Evolutionary conservation across 306 rosid species (phyloP), one percentile per base, ranked within the genome.

Genomic region (Spatholobus suberectus): DNA sequence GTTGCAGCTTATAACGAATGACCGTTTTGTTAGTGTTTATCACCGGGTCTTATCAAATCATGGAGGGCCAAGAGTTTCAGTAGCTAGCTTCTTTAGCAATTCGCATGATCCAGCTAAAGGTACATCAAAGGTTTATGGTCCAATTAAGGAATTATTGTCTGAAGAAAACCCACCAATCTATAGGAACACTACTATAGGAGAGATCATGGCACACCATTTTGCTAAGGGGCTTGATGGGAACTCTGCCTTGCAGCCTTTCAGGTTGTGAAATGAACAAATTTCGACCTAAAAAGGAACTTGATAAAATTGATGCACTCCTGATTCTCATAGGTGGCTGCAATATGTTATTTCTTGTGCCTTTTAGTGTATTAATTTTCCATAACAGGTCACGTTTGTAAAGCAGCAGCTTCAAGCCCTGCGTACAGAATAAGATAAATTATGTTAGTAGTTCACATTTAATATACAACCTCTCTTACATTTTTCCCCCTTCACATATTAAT

Each of bases 161-260:
- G 85, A 85, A 57, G 79, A 85, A 34, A 82, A 85, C 29, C 89
- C 90, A n/a, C 86, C 90, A 6, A 65, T 77, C 12, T 91, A 88
- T 21, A 77, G 67, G 71, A 84, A 59, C 6, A 84, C 46, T 1
- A 78, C 83, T 1, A 2, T 79, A 5, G 46, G 27, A 21, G 90
- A 85, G 0, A 83, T 73, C 34, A 23, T 70, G 27, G 17, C 32
- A 6, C 70, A 70, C 37, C 61, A 58, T 79, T 20, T 6, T 8
- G 7, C 70, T 0, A 81, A 84, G 79, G 88, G 88, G 0, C 74
- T 82, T 29, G 83, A 88, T 59, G 92, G 90, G 17, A 84, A 17
- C 44, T 46, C 75, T n/a, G 43, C 83, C 58, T 72, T 90, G 34
- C 23, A 47, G 26, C 34, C 78, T 67, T 90, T 88, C 71, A 90